Evolutionary conservation across 805 yeast genomes (phyloP).

Genomic region (Teunomyces panamensis): DNA sequence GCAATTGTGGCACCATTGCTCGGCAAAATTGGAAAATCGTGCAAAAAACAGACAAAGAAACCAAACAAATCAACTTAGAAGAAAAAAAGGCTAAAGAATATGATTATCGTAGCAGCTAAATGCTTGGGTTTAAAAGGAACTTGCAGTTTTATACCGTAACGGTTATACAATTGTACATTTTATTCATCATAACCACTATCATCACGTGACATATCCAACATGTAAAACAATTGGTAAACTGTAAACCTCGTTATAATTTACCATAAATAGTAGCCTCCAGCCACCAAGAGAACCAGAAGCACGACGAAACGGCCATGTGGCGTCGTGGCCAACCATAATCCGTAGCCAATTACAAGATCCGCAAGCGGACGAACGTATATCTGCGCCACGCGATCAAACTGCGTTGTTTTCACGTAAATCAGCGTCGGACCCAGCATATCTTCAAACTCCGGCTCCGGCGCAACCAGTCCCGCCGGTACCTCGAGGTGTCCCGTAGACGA

Average conservation of each 20-base stretch:
- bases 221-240: no score
- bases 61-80: no score
- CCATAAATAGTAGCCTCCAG: background rate
- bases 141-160: background rate
- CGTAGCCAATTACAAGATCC: conserved; percentile 33
- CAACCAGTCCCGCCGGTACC: conserved; percentile 17
- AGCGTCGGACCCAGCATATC: conserved; percentile 39
- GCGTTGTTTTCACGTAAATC: conserved; percentile 34
- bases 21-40: no score
- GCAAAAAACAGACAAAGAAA: no score
- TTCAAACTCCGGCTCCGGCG: conserved; percentile 9
- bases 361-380: conserved; percentile 20
- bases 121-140: no score
- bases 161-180: background rate
- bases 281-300: conserved; percentile 7
- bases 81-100: no score
- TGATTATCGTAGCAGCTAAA: no score
- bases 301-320: conserved; percentile 29
- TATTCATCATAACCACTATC: background rate
- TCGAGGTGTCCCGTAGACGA: conserved; percentile 29
- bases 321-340: conserved; percentile 34
- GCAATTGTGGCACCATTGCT: no score
- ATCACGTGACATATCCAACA: background rate
- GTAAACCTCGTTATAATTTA: no score
- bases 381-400: conserved; percentile 27